phyloP scores from a whole-genome alignment of 176 grass and related monocot genomes.

The Stipa capillata region DNA sequence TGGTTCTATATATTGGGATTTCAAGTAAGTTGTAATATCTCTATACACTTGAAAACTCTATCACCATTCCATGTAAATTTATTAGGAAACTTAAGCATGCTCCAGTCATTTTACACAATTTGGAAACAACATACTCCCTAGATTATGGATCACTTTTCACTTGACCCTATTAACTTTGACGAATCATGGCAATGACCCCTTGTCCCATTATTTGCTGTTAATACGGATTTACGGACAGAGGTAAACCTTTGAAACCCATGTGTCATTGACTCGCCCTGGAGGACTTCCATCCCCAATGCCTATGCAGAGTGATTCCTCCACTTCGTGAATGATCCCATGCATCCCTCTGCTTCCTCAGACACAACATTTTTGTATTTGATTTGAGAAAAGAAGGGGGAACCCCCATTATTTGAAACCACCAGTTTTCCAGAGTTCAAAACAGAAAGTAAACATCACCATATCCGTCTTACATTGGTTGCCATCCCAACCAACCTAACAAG shows the following conservation, averaged over 20 bases:
- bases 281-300: background rate
- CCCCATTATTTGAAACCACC: too few relatives aligned
- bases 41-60: background rate
- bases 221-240: background rate
- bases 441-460: too few relatives aligned
- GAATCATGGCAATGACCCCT: background rate
- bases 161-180: background rate
- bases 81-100: background rate
- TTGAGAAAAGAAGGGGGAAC: too few relatives aligned
- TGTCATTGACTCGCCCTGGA: background rate
- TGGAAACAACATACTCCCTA: background rate
- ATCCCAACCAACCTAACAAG: too few relatives aligned
- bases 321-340: too few relatives aligned
- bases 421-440: too few relatives aligned
- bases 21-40: constrained; percentile 64
- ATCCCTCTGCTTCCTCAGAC: too few relatives aligned
- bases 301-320: background rate
- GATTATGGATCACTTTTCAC: background rate
- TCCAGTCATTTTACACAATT: background rate
- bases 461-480: too few relatives aligned
- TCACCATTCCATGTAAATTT: background rate
- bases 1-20: constrained; percentile 91
- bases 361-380: too few relatives aligned
- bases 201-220: background rate
- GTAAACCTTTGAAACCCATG: background rate